phyloP scores from a whole-genome alignment of 306 rosid genomes.

The Quercus cerris region DNA sequence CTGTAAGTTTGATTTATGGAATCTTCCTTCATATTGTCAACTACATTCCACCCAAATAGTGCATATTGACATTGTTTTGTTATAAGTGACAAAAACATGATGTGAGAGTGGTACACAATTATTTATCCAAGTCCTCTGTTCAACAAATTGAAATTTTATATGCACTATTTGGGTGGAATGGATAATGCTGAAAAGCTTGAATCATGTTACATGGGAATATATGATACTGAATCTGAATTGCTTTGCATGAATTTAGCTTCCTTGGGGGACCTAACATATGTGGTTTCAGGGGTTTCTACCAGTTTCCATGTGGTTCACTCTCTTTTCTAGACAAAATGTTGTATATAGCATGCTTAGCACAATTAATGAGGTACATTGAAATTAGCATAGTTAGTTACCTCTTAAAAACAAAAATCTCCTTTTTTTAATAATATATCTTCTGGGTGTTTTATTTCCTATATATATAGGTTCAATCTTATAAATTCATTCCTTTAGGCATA shows the following conservation, averaged over 20 bases:
- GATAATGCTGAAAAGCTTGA: not conserved
- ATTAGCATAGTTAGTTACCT: too few species aligned
- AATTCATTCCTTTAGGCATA: constrained; percentile 76
- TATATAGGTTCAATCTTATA: constrained; percentile 82
- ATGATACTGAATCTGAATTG: not conserved
- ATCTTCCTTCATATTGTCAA: too few species aligned
- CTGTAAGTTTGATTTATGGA: too few species aligned
- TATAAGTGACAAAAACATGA: too few species aligned
- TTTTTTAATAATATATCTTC: not conserved
- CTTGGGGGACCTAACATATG: constrained; percentile 17
- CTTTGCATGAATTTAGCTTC: constrained; percentile 5
- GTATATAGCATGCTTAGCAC: too few species aligned
- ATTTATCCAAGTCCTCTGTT: too few species aligned
- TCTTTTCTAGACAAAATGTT: too few species aligned
- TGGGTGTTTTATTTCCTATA: not conserved
- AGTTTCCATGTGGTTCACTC: constrained; percentile 22
- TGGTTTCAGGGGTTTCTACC: constrained; percentile 75
- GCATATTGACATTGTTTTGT: too few species aligned
- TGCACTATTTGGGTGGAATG: not conserved
- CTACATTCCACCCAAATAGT: too few species aligned
- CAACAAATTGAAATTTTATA: not conserved
- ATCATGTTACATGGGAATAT: not conserved
- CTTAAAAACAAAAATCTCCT: not conserved
- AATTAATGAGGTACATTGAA: too few species aligned
- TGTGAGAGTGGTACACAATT: too few species aligned